Evolutionary conservation across 1,284 basidiomycete genomes (phyloP), one percentile per base, ranked within the genome.

Genomic region (Ceratobasidium sp.): DNA sequence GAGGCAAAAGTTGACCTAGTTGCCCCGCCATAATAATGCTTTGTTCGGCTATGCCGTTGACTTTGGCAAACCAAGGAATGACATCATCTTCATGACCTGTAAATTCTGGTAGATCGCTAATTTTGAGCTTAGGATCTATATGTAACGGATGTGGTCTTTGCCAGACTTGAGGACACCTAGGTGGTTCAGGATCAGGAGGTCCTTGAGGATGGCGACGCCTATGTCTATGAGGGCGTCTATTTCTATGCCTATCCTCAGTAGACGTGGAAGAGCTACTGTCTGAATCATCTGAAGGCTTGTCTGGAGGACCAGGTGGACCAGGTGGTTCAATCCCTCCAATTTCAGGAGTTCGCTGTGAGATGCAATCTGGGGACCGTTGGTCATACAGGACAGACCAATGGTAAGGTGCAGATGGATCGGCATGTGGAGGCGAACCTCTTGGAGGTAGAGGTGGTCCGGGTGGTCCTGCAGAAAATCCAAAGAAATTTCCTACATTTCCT

Each of bases 121-220:
- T 13, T 23, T 67, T 49, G 20, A 67, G 64, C 44, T 67, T 67
- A 44, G 64, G 33, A 49, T 67, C 64, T 23, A 67, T 46, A 23
- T 67, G 64, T 6, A 28, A 23, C 10, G 55, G 55, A 23, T n/a
- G 55, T n/a, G 28, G 55, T 28, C n/a, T 28, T 28, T 58, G n/a
- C 55, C 15, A 20, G 12, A 58, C 55, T 28, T 15, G 15, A 58
- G 55, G 55, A 28, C n/a, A 10, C n/a, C 55, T 12, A 23, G 55
- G 55, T 20, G 15, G 15, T 15, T 23, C 55, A 58, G 55, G 55
- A n/a, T 28, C 20, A n/a, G n/a, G n/a, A 58, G 55, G 55, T 10
- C 55, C 20, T 10, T 15, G 55, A 58, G 55, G 55, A 58, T n/a
- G 55, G 28, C 28, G 15, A 23, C 51, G 51, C 33, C 33, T 33